These are phyloP conservation scores for Rubroshorea leprosula DNA, from an alignment of 345 rosid species.

Conservation along the genomic window DNA sequence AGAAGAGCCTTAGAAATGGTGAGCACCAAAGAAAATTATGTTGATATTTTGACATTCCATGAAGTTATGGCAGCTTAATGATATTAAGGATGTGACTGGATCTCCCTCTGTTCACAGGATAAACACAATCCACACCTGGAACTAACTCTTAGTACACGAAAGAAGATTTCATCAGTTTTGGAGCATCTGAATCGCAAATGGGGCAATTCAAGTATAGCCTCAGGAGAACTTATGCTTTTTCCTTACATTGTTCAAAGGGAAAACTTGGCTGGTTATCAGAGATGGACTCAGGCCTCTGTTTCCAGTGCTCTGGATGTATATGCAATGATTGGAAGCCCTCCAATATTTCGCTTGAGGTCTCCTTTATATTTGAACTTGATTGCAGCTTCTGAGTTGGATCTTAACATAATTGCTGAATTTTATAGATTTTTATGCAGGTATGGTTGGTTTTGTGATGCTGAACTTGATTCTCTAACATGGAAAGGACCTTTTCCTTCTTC, in stretches of 20 bases:
- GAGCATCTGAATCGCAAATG: slow-evolving; percentile 96
- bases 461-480: slow-evolving; percentile 31
- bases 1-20: slow-evolving; percentile 89
- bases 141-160: slow-evolving; percentile 89
- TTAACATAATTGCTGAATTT: slow-evolving; percentile 16
- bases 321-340: slow-evolving; percentile 63
- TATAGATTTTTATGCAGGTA: slow-evolving; percentile 56
- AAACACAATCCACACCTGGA: slow-evolving; percentile 93
- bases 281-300: slow-evolving; percentile 78
- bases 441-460: slow-evolving; percentile 71
- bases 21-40: slow-evolving; percentile 25
- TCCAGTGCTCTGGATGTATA: slow-evolving; percentile 73
- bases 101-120: slow-evolving; percentile 55
- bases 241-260: slow-evolving; percentile 69
- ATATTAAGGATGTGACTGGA: slow-evolving; percentile 12
- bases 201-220: slow-evolving; percentile 80
- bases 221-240: slow-evolving; percentile 77
- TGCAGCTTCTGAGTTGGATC: slow-evolving; percentile 11
- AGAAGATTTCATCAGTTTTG: slow-evolving; percentile 89
- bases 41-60: slow-evolving; percentile 16
- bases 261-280: slow-evolving; percentile 45
- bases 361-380: slow-evolving; percentile 16
- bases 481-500: slow-evolving; percentile 32
- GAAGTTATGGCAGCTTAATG: slow-evolving; percentile 14
- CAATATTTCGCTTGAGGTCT: slow-evolving; percentile 87